phyloP scores from a whole-genome alignment of 345 rosid species.

The Linum usitatissimum region DNA sequence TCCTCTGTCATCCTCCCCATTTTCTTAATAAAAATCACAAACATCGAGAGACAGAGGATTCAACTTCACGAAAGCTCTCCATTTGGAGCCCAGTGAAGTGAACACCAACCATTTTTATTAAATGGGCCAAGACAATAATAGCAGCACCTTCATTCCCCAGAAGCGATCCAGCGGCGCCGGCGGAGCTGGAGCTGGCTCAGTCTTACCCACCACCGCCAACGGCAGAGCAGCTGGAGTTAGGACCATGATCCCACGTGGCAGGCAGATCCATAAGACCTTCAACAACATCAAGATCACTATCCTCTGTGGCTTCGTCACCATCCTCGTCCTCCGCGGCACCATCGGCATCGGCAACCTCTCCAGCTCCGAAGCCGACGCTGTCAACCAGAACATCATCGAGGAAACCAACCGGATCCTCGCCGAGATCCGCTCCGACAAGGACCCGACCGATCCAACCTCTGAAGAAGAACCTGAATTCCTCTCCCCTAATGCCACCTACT shows the following conservation, averaged over 20 bases:
- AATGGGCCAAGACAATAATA: slow-evolving; percentile 49
- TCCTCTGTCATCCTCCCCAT: neutral
- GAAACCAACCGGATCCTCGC: slow-evolving; percentile 78
- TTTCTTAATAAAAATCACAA: too few species aligned
- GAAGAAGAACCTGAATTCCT: slow-evolving; percentile 39
- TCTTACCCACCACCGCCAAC: slow-evolving; percentile 37
- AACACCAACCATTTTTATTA: neutral
- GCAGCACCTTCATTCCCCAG: slow-evolving; percentile 32
- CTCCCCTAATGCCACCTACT: slow-evolving; percentile 53
- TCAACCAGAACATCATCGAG: slow-evolving; percentile 62
- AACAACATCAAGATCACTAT: slow-evolving; percentile 84
- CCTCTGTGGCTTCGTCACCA: slow-evolving; percentile 86
- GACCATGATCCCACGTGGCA: slow-evolving; percentile 43
- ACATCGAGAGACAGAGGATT: neutral
- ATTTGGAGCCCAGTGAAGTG: neutral
- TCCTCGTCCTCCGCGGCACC: slow-evolving; percentile 88
- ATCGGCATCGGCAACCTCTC: slow-evolving; percentile 76
- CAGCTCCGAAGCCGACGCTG: slow-evolving; percentile 62
- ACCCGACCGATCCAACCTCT: slow-evolving; percentile 39
- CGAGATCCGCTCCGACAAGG: slow-evolving; percentile 84
- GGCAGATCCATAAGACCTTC: slow-evolving; percentile 84
- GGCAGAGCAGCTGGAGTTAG: slow-evolving; percentile 25
- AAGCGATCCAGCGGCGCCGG: slow-evolving; percentile 49
- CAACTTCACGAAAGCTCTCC: neutral
- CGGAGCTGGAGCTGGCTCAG: slow-evolving; percentile 29